Base-by-base conservation (phyloP, 306 rosid species). In the Echinosophora koreensis region DNA sequence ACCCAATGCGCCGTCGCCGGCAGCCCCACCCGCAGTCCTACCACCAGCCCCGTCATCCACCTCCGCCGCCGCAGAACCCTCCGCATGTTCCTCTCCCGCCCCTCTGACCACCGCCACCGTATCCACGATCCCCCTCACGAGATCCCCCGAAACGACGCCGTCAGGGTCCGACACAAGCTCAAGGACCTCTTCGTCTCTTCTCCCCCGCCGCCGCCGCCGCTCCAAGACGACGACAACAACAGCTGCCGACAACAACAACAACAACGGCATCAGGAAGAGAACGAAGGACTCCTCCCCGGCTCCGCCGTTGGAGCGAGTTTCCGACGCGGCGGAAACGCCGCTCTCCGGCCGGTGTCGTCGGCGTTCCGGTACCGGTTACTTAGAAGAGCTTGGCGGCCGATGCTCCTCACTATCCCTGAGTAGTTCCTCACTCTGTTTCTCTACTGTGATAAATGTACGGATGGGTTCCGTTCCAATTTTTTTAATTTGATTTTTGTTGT, bases 1-100 rank as follows among this genome's bases (percentile, higher is more conserved):
- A 69, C 96, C n/a, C 97, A 88, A 76, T 93, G 98, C 64, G 89
- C 96, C 61, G 88, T 91, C 73, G 87, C 98, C 76, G 90, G 83
- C 42, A 89, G 97, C 68, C 92, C 96, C 14, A 79, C 96, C 0
- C 81, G 78, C 5, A 91, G 96, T 60, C 97, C 97, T 2, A 80
- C 92, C 16, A 83, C 93, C 52, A 91, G 98, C 64, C 98, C 98
- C 1, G 93, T 91, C 37, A 83, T 93, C 80, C 97, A 88, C 46
- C 90, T 93, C 78, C 98, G 98, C 85, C 95, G 97, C 47, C 95
- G 93, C 2, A 93, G 84, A 22, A 93, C 98, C 41, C 88, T 93
- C 14, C 82, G 97, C 39, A 93, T 93, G 97, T 88, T 93, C 83
- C 98, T 93, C 79, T 63, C 70, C 62, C 92, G 91, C 12, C 72